Evolutionary conservation across 2,329 filamentous ascomycete genomes (phyloP).

Genomic region (Pyricularia sp.): DNA sequence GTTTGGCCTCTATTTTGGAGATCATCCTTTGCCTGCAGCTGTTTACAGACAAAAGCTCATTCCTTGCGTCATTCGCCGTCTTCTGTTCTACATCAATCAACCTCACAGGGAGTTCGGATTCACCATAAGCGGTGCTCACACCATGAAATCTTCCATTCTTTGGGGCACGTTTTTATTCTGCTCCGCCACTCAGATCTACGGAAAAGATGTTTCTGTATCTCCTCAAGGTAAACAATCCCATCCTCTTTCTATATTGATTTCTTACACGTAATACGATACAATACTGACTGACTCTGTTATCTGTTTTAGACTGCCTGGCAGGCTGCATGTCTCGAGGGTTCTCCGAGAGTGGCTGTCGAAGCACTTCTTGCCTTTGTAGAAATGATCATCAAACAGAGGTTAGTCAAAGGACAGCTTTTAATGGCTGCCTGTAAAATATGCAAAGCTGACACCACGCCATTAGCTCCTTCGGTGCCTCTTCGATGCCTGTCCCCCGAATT

Average conservation of each 20-base stretch:
- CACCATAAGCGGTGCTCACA: not conserved
- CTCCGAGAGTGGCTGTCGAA: slow-evolving; percentile 1
- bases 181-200: not conserved
- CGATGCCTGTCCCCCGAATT: not conserved
- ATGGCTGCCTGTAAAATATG: not conserved
- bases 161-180: slow-evolving; percentile 2
- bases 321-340: not conserved
- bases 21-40: slow-evolving; percentile 6
- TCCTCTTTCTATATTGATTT: not conserved
- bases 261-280: no score
- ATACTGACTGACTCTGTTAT: not conserved
- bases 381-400: slow-evolving; percentile 1
- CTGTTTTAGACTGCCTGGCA: not conserved
- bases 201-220: not conserved
- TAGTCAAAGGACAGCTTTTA: not conserved
- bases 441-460: not conserved
- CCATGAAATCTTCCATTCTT: slow-evolving; percentile 4
- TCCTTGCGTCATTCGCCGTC: slow-evolving; percentile 1
- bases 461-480: slow-evolving; percentile 2
- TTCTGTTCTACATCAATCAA: not conserved
- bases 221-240: not conserved
- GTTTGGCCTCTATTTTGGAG: slow-evolving; percentile 6
- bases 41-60: slow-evolving; percentile 1
- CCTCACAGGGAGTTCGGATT: not conserved
- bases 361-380: slow-evolving; percentile 1